These are phyloP conservation scores for Gossypium arboreum DNA, from an alignment of 345 rosid species.

Conservation along the genomic window DNA sequence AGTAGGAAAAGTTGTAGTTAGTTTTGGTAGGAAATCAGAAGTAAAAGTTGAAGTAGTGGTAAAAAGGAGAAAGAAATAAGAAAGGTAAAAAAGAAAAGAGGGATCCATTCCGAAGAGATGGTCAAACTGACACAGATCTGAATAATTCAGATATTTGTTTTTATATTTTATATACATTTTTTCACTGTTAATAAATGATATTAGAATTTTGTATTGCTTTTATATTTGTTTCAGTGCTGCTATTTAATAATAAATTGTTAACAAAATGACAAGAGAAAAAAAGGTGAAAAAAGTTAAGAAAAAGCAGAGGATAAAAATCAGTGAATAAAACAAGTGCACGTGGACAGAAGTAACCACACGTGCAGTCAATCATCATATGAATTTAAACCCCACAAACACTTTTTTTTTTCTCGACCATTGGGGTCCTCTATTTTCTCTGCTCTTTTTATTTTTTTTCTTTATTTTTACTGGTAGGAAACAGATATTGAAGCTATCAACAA, in stretches of 20 bases:
- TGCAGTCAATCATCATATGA: conserved; percentile 50
- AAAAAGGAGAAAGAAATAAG: background rate
- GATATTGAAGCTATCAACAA: no score
- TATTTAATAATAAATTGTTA: background rate
- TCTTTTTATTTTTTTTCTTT: no score
- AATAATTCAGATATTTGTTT: background rate
- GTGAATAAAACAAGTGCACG: conserved; percentile 42
- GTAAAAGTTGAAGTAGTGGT: background rate
- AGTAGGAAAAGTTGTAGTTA: background rate
- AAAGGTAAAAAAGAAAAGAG: background rate
- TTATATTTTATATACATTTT: no score
- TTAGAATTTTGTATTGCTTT: no score
- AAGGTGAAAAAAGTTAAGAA: background rate
- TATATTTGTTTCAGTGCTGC: no score
- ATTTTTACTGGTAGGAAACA: no score
- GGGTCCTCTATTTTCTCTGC: background rate
- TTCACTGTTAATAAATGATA: no score
- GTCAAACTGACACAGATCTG: background rate
- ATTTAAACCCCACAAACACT: background rate
- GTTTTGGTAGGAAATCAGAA: background rate
- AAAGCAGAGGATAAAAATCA: conserved; percentile 26
- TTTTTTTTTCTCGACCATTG: background rate
- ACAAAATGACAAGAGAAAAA: conserved; percentile 7
- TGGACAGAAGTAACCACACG: conserved; percentile 41
- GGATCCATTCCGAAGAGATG: background rate